These are phyloP conservation scores for Vigna hirtella DNA, from an alignment of 306 rosid genomes.

Conservation along the genomic window DNA sequence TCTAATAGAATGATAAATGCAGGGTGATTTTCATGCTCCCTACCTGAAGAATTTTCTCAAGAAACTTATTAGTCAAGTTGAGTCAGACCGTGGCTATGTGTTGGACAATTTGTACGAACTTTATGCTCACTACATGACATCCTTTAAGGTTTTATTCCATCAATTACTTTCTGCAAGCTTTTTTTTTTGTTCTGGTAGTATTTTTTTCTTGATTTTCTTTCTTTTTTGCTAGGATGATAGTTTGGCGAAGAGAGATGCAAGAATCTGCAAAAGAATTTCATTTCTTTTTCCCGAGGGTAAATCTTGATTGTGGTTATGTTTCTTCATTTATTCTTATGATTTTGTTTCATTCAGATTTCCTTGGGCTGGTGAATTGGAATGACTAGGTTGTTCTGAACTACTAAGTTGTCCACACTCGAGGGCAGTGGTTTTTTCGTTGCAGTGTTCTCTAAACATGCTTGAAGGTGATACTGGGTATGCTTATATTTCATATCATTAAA, in stretches of 20 bases:
- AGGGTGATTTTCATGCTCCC: constrained; percentile 69
- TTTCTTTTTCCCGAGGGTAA: constrained; percentile 81
- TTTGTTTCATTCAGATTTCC: constrained; percentile 37
- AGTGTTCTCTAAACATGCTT: constrained; percentile 88
- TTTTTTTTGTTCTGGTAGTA: neutral
- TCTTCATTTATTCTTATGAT: neutral
- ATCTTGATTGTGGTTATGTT: constrained; percentile 21
- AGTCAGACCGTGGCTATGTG: constrained; percentile 59
- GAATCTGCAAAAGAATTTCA: constrained; percentile 74
- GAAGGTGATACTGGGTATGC: constrained; percentile 92
- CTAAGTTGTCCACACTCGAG: constrained; percentile 55
- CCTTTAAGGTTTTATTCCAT: constrained; percentile 62
- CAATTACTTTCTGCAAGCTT: constrained; percentile 6
- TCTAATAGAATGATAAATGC: constrained; percentile 37
- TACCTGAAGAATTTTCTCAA: constrained; percentile 78
- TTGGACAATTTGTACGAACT: constrained; percentile 75
- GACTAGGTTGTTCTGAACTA: constrained; percentile 57
- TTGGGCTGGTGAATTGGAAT: constrained; percentile 46
- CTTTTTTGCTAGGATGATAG: constrained; percentile 55
- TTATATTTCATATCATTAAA: constrained; percentile 19
- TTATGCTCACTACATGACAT: constrained; percentile 71
- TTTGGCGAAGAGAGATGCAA: constrained; percentile 54
- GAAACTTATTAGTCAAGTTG: constrained; percentile 80
- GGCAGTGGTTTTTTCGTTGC: constrained; percentile 58
- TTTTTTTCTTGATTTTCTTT: neutral